A percentile compares a stretch with the other conserved stretches of the same genome.
These are phyloP conservation scores for Epichloe uncinata DNA, from an alignment of 2,329 filamentous ascomycete genomes.

Conservation along the genomic window DNA sequence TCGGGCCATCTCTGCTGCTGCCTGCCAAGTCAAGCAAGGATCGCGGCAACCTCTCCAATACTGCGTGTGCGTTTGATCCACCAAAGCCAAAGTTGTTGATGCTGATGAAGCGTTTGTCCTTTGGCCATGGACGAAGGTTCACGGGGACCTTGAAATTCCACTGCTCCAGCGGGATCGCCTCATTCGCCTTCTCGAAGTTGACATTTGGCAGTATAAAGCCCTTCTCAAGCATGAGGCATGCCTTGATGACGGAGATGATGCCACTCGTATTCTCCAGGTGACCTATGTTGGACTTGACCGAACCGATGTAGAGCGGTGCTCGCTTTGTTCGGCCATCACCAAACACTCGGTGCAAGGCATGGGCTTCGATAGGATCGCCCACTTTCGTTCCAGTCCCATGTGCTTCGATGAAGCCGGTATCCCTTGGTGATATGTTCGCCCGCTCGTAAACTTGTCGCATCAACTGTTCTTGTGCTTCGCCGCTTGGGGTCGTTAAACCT, in stretches of 20 bases:
- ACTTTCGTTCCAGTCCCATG: slow-evolving; percentile 43
- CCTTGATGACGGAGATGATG: slow-evolving; percentile 37
- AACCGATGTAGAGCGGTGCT: slow-evolving; percentile 31
- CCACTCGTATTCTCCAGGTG: slow-evolving; percentile 38
- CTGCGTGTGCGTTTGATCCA: slow-evolving; percentile 30
- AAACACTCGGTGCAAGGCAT: slow-evolving; percentile 31
- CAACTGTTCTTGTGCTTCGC: slow-evolving; percentile 30
- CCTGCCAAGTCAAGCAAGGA: background rate
- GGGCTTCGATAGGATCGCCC: slow-evolving; percentile 41
- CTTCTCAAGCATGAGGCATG: slow-evolving; percentile 34
- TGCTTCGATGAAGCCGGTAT: slow-evolving; percentile 29
- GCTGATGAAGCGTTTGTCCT: slow-evolving; percentile 34
- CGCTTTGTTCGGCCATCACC: slow-evolving; percentile 22
- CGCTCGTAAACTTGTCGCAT: slow-evolving; percentile 24
- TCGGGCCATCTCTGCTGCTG: slow-evolving; percentile 6
- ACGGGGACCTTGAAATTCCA: slow-evolving; percentile 35
- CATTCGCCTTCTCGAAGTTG: slow-evolving; percentile 36
- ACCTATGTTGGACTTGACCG: slow-evolving; percentile 37
- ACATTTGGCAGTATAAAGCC: slow-evolving; percentile 36
- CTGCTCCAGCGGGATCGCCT: slow-evolving; percentile 33
- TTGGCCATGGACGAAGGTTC: slow-evolving; percentile 33
- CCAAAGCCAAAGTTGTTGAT: slow-evolving; percentile 36
- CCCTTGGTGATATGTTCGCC: slow-evolving; percentile 15
- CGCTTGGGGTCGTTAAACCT: slow-evolving; percentile 43
- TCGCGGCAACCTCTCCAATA: slow-evolving; percentile 17